phyloP scores from a whole-genome alignment of 139 green algal species.

The Picochlorum sp. region DNA sequence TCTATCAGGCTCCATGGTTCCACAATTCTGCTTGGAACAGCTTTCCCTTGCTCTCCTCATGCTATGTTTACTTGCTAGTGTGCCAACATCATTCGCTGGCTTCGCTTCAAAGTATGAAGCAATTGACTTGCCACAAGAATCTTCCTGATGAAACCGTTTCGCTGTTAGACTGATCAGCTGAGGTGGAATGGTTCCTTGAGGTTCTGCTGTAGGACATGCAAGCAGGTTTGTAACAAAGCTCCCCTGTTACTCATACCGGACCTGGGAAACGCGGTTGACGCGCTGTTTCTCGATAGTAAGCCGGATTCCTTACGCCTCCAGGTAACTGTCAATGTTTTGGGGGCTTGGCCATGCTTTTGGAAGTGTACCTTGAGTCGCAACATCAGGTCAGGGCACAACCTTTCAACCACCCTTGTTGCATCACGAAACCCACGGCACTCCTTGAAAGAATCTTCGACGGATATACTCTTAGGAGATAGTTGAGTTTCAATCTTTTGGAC shows the following conservation, averaged over 20 bases:
- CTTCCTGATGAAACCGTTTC: constrained; percentile 20
- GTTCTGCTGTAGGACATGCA: constrained; percentile 20
- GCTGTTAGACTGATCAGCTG: constrained; percentile 60
- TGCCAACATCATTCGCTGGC: not conserved
- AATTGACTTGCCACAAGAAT: constrained; percentile 21
- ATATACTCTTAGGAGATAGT: constrained; percentile 58
- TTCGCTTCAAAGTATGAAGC: constrained; percentile 4
- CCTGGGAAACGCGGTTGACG: constrained; percentile 40
- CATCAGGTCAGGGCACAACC: constrained; percentile 65
- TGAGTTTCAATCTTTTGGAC: constrained; percentile 36
- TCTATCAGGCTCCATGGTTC: too few species aligned
- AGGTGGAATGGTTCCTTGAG: constrained; percentile 48
- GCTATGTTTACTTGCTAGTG: not conserved
- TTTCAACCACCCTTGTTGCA: constrained; percentile 29
- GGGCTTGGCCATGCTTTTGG: constrained; percentile 27
- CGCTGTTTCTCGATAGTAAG: constrained; percentile 32
- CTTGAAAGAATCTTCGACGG: constrained; percentile 66
- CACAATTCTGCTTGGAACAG: not conserved
- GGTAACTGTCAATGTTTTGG: constrained; percentile 53
- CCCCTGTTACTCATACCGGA: not conserved
- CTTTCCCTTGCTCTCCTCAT: not conserved
- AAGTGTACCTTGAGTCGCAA: constrained; percentile 48
- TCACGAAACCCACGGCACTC: constrained; percentile 27
- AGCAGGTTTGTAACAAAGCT: constrained; percentile 8
- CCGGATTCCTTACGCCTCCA: constrained; percentile 46